These are phyloP conservation scores for Fusarium decemcellulare DNA, from an alignment of 2,329 filamentous ascomycete species.

Conservation along the genomic window DNA sequence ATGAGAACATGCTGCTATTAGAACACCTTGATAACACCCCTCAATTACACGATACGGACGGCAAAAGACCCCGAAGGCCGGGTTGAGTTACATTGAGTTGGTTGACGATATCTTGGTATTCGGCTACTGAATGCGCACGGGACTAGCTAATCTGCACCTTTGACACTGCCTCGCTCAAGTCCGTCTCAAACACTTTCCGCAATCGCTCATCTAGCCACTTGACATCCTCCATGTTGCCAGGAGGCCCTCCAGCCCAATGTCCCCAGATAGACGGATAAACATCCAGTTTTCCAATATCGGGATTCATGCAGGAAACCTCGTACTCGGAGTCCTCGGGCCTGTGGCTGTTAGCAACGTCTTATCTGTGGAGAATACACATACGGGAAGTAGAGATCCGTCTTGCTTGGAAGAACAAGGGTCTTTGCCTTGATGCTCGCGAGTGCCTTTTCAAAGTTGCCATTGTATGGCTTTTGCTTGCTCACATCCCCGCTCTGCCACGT, in stretches of 20 bases:
- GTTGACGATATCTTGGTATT: too few species aligned
- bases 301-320: constrained; percentile 70
- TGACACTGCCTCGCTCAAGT: neutral
- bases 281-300: constrained; percentile 51
- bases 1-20: neutral
- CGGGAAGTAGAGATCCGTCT: constrained; percentile 87
- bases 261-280: constrained; percentile 60
- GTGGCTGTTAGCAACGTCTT: neutral
- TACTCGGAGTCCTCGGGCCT: constrained; percentile 81
- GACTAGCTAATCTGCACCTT: neutral
- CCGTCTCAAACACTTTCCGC: constrained; percentile 31
- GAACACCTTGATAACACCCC: constrained; percentile 3
- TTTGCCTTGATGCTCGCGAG: constrained; percentile 81
- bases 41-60: neutral
- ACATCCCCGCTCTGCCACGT: constrained; percentile 85
- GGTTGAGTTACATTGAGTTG: too few species aligned
- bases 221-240: constrained; percentile 78
- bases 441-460: constrained; percentile 75
- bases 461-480: constrained; percentile 77
- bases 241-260: constrained; percentile 76
- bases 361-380: constrained; percentile 4
- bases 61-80: neutral
- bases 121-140: too few species aligned
- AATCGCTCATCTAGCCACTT: constrained; percentile 75
- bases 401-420: constrained; percentile 77